Base-by-base conservation (phyloP, 1,139 yeast species). In the Blastobotrys serpentis region DNA sequence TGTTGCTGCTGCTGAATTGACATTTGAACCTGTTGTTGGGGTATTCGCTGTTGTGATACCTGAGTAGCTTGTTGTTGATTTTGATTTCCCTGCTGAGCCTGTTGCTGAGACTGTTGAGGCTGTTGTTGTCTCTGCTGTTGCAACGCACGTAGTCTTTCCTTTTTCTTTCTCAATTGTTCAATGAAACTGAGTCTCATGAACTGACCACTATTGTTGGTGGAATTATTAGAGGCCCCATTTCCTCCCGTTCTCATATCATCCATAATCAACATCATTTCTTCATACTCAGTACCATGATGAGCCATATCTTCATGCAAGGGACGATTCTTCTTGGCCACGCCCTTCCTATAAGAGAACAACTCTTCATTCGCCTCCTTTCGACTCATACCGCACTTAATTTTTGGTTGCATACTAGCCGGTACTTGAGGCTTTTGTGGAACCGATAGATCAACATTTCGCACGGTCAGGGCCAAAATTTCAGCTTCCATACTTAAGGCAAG, bases 241-340 rank as follows among this genome's bases (percentile, higher is more conserved):
- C 45, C 47, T n/a, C 48, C 46, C 22, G 54, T 45, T 6, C 56
- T 61, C 39, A 55, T 48, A 21, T 71, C 74, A 49, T 69, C 70
- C 64, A 68, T 59, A 30, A 76, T 66, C 36, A 81, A 70, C 98
- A 92, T 90, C 62, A 89, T 74, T 63, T 87, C 96, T 67, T 92
- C 98, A 67, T 86, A 89, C 56, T 89, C 95, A 41, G 70, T 65
- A 32, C 86, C 84, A 59, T 86, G 86, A 61, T 87, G 96, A 10
- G 80, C 78, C 34, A 74, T 65, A 53, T 82, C 86, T 59, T 81
- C 87, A 58, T 81, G 86, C 42, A 81, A 64, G 64, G 52, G 58
- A 7, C 68, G 59, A 10, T 47, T 54, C 47, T 56, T 56, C 23
- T 57, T 52, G 18, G 64, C 61, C 11, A 55, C 54, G 6, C 62